These are phyloP conservation scores for Hordeum pubiflorum DNA, from an alignment of 202 grass and related monocot genomes.

Conservation along the genomic window DNA sequence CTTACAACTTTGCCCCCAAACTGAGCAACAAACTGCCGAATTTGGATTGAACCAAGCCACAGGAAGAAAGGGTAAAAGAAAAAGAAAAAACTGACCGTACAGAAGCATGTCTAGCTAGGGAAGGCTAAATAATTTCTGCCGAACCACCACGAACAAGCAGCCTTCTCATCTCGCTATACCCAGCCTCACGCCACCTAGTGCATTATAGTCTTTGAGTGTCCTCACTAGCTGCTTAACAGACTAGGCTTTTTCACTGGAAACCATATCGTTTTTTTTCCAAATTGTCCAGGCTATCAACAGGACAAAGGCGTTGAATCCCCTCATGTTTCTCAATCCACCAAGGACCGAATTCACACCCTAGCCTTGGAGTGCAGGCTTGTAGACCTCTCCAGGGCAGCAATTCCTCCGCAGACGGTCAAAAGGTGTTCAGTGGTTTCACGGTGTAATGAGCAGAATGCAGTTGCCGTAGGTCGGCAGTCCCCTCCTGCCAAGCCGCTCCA, in stretches of 20 bases:
- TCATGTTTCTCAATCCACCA: constrained; percentile 3
- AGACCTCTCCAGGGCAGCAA: background rate
- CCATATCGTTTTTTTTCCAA: background rate
- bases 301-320: background rate
- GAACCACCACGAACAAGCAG: background rate
- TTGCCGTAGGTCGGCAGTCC: background rate
- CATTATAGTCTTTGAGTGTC: background rate
- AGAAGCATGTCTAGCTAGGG: background rate
- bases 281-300: background rate
- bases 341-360: background rate
- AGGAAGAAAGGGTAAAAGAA: background rate
- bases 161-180: background rate
- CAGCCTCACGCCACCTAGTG: background rate
- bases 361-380: background rate
- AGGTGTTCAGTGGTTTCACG: background rate
- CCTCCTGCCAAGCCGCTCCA: background rate
- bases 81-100: background rate
- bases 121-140: background rate
- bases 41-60: background rate
- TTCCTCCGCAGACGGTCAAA: background rate
- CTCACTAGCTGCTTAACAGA: background rate
- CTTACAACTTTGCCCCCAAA: background rate
- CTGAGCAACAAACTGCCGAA: background rate
- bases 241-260: background rate
- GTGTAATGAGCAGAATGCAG: background rate